Conservation (phyloP, 2,329 filamentous ascomycete genomes). For the Aspergillus fumigatus region DNA sequence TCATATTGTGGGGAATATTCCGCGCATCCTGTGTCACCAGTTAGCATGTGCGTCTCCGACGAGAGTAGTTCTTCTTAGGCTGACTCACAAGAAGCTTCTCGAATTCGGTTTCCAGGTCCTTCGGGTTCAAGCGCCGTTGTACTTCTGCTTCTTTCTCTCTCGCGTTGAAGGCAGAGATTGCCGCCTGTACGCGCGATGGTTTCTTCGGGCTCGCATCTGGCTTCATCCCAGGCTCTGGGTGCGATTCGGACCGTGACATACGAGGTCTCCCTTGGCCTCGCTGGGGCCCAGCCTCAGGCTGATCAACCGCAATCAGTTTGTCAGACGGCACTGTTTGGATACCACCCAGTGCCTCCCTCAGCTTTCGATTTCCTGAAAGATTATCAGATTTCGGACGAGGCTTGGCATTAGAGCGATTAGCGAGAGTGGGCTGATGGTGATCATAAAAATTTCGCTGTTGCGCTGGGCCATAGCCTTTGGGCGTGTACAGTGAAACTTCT, state of each 20-base stretch:
- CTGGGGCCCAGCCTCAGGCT: conserved; percentile 13
- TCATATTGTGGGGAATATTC: conserved; percentile 90
- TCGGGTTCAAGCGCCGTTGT: conserved; percentile 44
- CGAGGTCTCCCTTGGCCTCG: conserved; percentile 19
- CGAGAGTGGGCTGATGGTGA: conserved; percentile 45
- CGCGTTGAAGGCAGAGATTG: conserved; percentile 59
- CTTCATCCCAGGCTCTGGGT: conserved; percentile 25
- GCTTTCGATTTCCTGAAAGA: conserved; percentile 38
- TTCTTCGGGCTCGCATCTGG: conserved; percentile 40
- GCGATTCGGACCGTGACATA: conserved; percentile 31
- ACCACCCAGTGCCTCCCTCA: conserved; percentile 31
- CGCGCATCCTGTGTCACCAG: conserved; percentile 64
- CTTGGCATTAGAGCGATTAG: conserved; percentile 37
- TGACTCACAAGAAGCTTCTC: conserved; percentile 54
- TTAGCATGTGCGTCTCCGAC: conserved; percentile 3
- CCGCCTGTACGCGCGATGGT: conserved; percentile 57
- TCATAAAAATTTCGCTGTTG: conserved; percentile 60
- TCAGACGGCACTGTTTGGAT: conserved; percentile 24
- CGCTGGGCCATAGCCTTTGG: conserved; percentile 55
- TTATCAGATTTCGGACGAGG: conserved; percentile 51
- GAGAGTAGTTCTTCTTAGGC: neutral
- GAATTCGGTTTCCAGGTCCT: conserved; percentile 59
- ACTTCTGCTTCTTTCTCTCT: conserved; percentile 47
- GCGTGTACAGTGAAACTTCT: conserved; percentile 57
- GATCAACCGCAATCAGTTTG: conserved; percentile 13